Evolutionary conservation across 2,329 filamentous ascomycete species (phyloP).

Genomic region (Neofusicoccum cordaticola): DNA sequence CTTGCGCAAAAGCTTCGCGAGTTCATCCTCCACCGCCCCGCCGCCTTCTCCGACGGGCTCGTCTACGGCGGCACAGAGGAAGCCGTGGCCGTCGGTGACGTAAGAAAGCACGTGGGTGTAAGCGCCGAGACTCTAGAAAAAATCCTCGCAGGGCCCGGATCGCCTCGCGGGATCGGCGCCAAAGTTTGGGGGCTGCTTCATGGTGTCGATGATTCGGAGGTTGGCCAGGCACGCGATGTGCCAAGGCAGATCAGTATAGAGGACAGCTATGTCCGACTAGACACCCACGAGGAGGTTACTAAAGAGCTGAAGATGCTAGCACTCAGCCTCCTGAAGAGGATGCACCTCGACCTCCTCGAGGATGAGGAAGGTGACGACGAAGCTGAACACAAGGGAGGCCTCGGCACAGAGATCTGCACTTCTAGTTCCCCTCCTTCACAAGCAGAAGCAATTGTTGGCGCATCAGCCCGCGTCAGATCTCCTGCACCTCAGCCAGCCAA

Average conservation of each 20-base stretch:
- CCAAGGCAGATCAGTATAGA: slow-evolving; percentile 93
- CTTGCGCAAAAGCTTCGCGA: slow-evolving; percentile 66
- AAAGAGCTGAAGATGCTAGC: slow-evolving; percentile 69
- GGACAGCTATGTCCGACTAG: slow-evolving; percentile 77
- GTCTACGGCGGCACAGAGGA: slow-evolving; percentile 49
- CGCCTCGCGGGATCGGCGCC: slow-evolving; percentile 67
- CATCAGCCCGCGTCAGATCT: not conserved
- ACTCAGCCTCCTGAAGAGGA: slow-evolving; percentile 69
- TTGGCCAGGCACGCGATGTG: slow-evolving; percentile 67
- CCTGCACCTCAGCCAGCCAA: slow-evolving; percentile 15
- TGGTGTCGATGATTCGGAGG: slow-evolving; percentile 72
- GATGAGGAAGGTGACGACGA: slow-evolving; percentile 33
- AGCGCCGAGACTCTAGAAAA: slow-evolving; percentile 63
- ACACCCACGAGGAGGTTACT: slow-evolving; percentile 60
- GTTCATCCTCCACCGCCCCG: slow-evolving; percentile 52
- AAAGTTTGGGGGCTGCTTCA: slow-evolving; percentile 77
- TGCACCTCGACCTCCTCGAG: slow-evolving; percentile 72
- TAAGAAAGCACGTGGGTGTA: slow-evolving; percentile 63
- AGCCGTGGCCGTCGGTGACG: slow-evolving; percentile 40
- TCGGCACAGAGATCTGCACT: not conserved
- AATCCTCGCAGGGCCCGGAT: slow-evolving; percentile 67
- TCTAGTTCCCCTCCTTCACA: not conserved
- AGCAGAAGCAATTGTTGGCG: not conserved
- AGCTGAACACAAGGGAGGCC: not conserved
- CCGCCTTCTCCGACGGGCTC: slow-evolving; percentile 44